Percentiles rank a stretch among this genome's conserved stretches.
These are phyloP conservation scores for Lactifluus piperatus DNA, from an alignment of 768 basidiomycete species.

Conservation along the genomic window DNA sequence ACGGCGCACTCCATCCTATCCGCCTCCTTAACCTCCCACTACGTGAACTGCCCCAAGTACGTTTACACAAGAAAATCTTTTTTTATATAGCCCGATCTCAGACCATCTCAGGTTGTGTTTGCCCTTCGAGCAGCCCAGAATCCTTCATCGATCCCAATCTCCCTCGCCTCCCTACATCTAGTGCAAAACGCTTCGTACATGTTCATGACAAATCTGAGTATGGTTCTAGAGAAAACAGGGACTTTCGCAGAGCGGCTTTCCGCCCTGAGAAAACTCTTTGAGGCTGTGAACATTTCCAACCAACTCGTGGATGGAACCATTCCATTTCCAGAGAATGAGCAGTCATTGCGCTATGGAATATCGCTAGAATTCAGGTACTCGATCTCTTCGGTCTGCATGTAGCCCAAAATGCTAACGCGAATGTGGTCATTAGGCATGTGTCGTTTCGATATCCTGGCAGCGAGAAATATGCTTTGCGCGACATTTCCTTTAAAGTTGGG, in stretches of 20 bases:
- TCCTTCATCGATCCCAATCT: slow-evolving; percentile 18
- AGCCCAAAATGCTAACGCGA: background rate
- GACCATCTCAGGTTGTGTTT: background rate
- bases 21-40: slow-evolving; percentile 1
- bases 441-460: slow-evolving; percentile 59
- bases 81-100: background rate
- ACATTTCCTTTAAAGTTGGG: slow-evolving; percentile 62
- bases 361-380: slow-evolving; percentile 52
- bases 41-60: slow-evolving; percentile 16
- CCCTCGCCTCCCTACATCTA: slow-evolving; percentile 34
- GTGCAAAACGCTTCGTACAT: slow-evolving; percentile 42
- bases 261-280: slow-evolving; percentile 54
- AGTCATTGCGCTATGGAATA: slow-evolving; percentile 26
- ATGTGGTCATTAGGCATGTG: slow-evolving; percentile 42
- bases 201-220: slow-evolving; percentile 43
- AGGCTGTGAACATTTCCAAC: slow-evolving; percentile 52
- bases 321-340: slow-evolving; percentile 28
- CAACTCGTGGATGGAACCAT: slow-evolving; percentile 42
- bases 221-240: slow-evolving; percentile 44
- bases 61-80: background rate
- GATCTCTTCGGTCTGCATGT: background rate
- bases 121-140: slow-evolving; percentile 18
- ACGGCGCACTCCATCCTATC: background rate
- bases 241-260: slow-evolving; percentile 47
- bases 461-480: slow-evolving; percentile 42